Base-by-base conservation (phyloP, 768 basidiomycete genomes). In the Glaciozyma martinii region DNA sequence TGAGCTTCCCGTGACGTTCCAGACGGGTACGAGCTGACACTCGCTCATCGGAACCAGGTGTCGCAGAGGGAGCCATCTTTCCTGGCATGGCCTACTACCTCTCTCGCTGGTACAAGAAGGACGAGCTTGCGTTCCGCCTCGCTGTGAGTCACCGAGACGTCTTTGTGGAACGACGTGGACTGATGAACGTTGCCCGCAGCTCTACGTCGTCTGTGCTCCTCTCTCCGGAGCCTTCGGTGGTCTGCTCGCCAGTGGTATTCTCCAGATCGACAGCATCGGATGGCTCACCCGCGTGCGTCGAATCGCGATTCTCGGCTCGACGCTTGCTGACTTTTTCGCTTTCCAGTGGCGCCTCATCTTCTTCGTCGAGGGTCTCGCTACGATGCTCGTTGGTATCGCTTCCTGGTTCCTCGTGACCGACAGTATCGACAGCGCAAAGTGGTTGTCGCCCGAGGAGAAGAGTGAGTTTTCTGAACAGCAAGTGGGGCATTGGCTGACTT, bases 151-250 rank as follows among this genome's bases (percentile, higher is more conserved):
- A 2, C n/a, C n/a, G n/a, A n/a, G n/a, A n/a, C n/a, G n/a, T n/a
- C n/a, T n/a, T n/a, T n/a, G n/a, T n/a, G n/a, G n/a, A n/a, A n/a
- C n/a, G n/a, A n/a, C n/a, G n/a, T n/a, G n/a, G n/a, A n/a, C n/a
- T n/a, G n/a, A n/a, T n/a, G n/a, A n/a, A n/a, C n/a, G n/a, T n/a
- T n/a, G 60, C 66, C 2, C 71, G 8, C 52, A 50, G 13, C 33
- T 65, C 42, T 72, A 73, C 65, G 61, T 73, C 53, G 71, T 74
- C 27, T 63, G 65, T 46, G 69, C 74, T 3, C 72, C 72, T 1
- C 53, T 68, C 6, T 69, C 72, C 2, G 72, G 72, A 1, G 72
- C 72, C 1, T 58, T 73, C 40, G 71, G 72, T 16, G 72, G 74
- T 12, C 61, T 75, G 7, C 61, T 75, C 16, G 74, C 74, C 5